Evolutionary conservation across 768 basidiomycete genomes (phyloP), one percentile per base, ranked within the genome.

Genomic region (Strobilomyces dryophilus): DNA sequence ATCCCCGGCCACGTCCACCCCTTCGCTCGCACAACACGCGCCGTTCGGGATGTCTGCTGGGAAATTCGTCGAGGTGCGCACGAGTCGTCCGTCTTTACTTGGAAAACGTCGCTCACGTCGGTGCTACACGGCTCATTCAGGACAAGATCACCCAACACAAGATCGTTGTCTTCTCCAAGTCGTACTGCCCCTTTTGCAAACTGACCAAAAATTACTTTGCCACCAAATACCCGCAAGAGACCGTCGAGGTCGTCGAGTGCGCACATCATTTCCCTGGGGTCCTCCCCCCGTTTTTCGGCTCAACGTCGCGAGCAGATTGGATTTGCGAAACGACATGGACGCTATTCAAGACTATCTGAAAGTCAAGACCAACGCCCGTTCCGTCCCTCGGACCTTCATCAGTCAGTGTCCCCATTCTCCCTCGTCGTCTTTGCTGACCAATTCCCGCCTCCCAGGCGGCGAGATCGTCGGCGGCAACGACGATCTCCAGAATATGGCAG

Each of bases 311-410:
- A 12, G 5, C 14, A 66, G 88, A 64, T 71, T 91, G 45, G 84
- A 89, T 65, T 56, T 74, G 46, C 71, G 71, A 29, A 73, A 80
- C 0, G 83, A 92, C 35, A 87, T 81, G 10, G 17, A 55, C 17
- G 81, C 62, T 0, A 88, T 92, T 51, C 90, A 92, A 63, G 61
- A 69, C 20, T 91, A 90, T 60, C 74, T 93, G 5, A 20, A 11
- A 2, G 50, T 78, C 59, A 85, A 82, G 77, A 87, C 87, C 0
- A 76, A 76, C 0, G 89, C 87, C 59, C 67, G 79, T 20, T 85
- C 85, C 11, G 90, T 92, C 6, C 90, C 90, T 29, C 87, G 83
- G 63, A 76, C 89, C 53, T 92, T 89, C 72, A 78, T 92, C 63
- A 79, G 87, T 89, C 54, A 48, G 76, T 65, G 4, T 47, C 29